These are phyloP conservation scores for Ogataea neopini DNA, from an alignment of 805 yeast species.

Conservation along the genomic window DNA sequence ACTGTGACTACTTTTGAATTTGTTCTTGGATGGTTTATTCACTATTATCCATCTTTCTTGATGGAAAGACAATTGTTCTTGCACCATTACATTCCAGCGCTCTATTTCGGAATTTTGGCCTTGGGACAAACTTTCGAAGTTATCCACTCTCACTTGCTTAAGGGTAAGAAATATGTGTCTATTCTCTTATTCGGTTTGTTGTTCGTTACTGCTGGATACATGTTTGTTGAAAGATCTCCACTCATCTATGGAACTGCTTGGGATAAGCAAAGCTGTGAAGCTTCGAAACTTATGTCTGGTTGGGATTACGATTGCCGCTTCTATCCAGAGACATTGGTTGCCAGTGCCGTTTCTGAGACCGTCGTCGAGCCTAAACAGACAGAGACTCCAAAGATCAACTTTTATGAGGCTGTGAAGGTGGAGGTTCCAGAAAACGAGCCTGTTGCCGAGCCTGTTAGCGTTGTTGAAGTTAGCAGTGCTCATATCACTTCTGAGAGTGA, in stretches of 20 bases:
- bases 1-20: conserved; percentile 63
- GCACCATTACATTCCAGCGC: conserved; percentile 92
- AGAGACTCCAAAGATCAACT: conserved; percentile 11
- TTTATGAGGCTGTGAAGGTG: conserved; percentile 16
- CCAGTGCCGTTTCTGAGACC: conserved; percentile 8
- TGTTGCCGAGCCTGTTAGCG: neutral
- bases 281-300: conserved; percentile 54
- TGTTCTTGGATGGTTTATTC: conserved; percentile 68
- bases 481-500: conserved; percentile 10
- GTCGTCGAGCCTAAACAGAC: conserved; percentile 10
- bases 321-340: conserved; percentile 39
- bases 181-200: conserved; percentile 49
- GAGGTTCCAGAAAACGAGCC: neutral
- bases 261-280: conserved; percentile 68
- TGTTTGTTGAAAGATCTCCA: conserved; percentile 67
- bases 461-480: conserved; percentile 4
- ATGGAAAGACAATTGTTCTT: conserved; percentile 93
- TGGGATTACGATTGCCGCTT: conserved; percentile 91
- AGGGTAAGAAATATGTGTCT: conserved; percentile 44
- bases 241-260: conserved; percentile 77
- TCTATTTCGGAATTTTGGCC: conserved; percentile 62
- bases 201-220: conserved; percentile 48
- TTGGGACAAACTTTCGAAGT: conserved; percentile 37
- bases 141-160: conserved; percentile 30
- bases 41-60: conserved; percentile 72